phyloP scores from a whole-genome alignment of 1,284 basidiomycete species.

The Cutaneotrichosporon sp. region DNA sequence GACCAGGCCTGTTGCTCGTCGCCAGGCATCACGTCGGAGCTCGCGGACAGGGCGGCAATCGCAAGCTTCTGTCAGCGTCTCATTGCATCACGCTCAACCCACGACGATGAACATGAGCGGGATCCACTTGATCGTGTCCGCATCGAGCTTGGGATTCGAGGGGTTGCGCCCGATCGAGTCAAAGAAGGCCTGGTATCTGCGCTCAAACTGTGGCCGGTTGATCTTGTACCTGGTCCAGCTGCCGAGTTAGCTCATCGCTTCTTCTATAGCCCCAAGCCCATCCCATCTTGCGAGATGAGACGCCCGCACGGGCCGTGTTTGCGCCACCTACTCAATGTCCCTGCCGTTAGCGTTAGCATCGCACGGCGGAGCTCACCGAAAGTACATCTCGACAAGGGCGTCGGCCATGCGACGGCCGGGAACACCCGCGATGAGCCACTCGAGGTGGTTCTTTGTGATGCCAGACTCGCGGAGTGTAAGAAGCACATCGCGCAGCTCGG shows the following conservation, averaged over 20 bases:
- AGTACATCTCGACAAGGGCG: constrained; percentile 52
- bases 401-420: constrained; percentile 52
- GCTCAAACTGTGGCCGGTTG: constrained; percentile 51
- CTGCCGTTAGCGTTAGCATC: constrained; percentile 12
- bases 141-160: constrained; percentile 49
- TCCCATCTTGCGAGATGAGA: background rate
- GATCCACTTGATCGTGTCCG: constrained; percentile 53
- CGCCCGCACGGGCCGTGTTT: background rate
- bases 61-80: constrained; percentile 43
- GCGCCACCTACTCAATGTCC: constrained; percentile 23
- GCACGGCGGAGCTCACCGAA: constrained; percentile 34
- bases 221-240: constrained; percentile 56
- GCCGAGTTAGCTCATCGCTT: background rate
- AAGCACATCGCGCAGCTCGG: constrained; percentile 48
- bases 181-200: constrained; percentile 49
- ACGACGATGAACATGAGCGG: constrained; percentile 55
- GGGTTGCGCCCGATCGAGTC: constrained; percentile 50
- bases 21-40: constrained; percentile 46
- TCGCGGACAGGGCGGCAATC: constrained; percentile 52
- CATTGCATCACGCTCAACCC: constrained; percentile 21
- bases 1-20: constrained; percentile 52
- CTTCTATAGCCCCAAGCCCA: background rate
- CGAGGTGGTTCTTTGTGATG: constrained; percentile 49
- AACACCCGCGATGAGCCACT: constrained; percentile 52
- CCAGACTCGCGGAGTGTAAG: constrained; percentile 52